Evolutionary conservation across 768 basidiomycete species (phyloP).

Genomic region (Krasilnikovozyma curviuscula): DNA sequence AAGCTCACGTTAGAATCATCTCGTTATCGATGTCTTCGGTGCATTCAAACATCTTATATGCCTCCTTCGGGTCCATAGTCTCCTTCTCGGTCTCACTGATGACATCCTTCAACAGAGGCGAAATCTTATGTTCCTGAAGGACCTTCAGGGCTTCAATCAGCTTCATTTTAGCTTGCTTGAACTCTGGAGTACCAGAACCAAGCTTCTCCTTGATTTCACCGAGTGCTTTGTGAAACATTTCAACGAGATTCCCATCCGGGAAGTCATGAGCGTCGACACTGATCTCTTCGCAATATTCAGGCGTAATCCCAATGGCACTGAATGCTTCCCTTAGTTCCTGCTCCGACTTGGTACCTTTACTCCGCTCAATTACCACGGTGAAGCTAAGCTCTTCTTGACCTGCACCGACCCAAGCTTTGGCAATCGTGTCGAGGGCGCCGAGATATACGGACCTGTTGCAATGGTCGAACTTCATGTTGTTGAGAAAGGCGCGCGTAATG

Average conservation of each 20-base stretch:
- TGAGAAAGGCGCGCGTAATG: too few relatives aligned
- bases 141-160: slow-evolving; percentile 52
- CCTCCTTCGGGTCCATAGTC: slow-evolving; percentile 47
- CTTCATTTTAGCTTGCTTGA: slow-evolving; percentile 32
- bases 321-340: too few relatives aligned
- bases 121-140: slow-evolving; percentile 37
- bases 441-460: too few relatives aligned
- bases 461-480: too few relatives aligned
- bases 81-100: slow-evolving; percentile 29
- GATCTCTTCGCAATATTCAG: too few relatives aligned
- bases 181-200: background rate
- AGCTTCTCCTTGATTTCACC: slow-evolving; percentile 36
- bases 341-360: too few relatives aligned
- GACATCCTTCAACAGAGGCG: slow-evolving; percentile 34
- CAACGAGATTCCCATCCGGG: slow-evolving; percentile 34
- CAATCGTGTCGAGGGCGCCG: too few relatives aligned
- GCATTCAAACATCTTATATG: slow-evolving; percentile 51
- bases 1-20: slow-evolving; percentile 41
- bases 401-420: too few relatives aligned
- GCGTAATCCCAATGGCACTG: too few relatives aligned
- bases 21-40: slow-evolving; percentile 52
- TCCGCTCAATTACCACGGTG: too few relatives aligned
- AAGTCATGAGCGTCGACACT: slow-evolving; percentile 46
- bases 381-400: too few relatives aligned
- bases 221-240: slow-evolving; percentile 49